These are phyloP conservation scores for Cladosporium sp. DNA, from an alignment of 2,329 filamentous ascomycete species.

Conservation along the genomic window DNA sequence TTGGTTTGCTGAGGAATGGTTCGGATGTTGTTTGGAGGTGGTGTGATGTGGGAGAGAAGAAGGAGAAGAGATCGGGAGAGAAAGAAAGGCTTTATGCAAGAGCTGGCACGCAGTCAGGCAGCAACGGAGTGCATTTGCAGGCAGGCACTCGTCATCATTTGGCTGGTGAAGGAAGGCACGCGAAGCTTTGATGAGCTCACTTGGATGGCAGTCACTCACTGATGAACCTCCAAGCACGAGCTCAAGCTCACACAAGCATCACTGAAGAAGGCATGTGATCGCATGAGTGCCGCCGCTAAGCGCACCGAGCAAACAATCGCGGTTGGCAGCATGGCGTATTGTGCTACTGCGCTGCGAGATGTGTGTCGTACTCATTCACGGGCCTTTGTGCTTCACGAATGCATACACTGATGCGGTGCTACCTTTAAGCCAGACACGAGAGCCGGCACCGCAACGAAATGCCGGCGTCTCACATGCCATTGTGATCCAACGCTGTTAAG, in stretches of 20 bases:
- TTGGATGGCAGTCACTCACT: neutral
- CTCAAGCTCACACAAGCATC: neutral
- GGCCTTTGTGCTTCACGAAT: neutral
- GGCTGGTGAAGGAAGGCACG: neutral
- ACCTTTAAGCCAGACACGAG: neutral
- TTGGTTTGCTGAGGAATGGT: constrained; percentile 13
- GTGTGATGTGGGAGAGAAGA: constrained; percentile 8
- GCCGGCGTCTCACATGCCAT: neutral
- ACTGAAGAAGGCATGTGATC: neutral
- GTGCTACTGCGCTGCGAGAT: neutral
- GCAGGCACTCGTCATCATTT: neutral
- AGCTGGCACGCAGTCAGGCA: neutral
- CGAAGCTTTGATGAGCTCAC: neutral
- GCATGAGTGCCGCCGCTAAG: neutral
- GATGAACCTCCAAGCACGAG: too few relatives aligned
- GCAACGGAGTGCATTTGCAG: neutral
- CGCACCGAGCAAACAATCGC: neutral
- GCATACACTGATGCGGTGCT: neutral
- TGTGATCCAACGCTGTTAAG: neutral
- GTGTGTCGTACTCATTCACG: neutral
- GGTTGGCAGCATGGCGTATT: neutral
- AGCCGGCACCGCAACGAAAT: neutral
- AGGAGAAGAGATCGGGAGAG: constrained; percentile 13
- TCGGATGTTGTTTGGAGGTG: constrained; percentile 6
- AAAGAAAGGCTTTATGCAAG: constrained; percentile 5